phyloP scores from a whole-genome alignment of 805 yeast genomes.

The Cyberlindnera amylophila region DNA sequence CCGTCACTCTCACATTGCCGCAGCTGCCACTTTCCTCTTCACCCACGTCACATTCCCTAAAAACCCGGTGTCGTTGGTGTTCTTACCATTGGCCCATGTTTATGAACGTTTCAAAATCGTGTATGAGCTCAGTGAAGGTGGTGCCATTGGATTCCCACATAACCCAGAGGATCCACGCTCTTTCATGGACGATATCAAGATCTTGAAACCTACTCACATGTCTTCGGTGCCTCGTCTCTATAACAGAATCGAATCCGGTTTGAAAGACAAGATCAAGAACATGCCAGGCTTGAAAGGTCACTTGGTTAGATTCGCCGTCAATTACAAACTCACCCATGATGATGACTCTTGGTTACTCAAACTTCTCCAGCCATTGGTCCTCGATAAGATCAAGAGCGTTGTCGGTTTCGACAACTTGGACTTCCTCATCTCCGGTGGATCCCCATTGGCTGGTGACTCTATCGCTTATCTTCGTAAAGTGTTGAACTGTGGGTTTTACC shows the following conservation, averaged over 20 bases:
- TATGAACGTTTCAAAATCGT: constrained; percentile 46
- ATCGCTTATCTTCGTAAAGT: constrained; percentile 59
- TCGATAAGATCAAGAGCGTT: constrained; percentile 40
- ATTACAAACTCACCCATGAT: constrained; percentile 39
- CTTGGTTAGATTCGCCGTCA: constrained; percentile 37
- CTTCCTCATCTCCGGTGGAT: constrained; percentile 53
- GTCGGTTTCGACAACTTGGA: constrained; percentile 46
- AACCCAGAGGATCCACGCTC: constrained; percentile 47
- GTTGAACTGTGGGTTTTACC: constrained; percentile 49
- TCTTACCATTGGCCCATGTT: constrained; percentile 58
- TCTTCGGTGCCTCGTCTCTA: constrained; percentile 63
- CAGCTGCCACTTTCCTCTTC: constrained; percentile 44
- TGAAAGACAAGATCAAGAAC: constrained; percentile 44
- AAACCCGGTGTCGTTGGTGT: constrained; percentile 33
- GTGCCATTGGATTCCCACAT: constrained; percentile 52
- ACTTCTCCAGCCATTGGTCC: constrained; percentile 36
- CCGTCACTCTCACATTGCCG: constrained; percentile 47
- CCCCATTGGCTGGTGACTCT: constrained; percentile 65
- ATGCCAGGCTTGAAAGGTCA: constrained; percentile 44
- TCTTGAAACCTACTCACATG: constrained; percentile 49
- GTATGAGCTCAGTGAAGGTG: constrained; percentile 44
- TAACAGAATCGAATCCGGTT: constrained; percentile 57
- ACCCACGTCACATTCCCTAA: constrained; percentile 31
- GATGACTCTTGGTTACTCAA: constrained; percentile 30
- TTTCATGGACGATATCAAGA: constrained; percentile 54